Evolutionary conservation across 768 basidiomycete genomes (phyloP).

Genomic region (Collybia sp.): DNA sequence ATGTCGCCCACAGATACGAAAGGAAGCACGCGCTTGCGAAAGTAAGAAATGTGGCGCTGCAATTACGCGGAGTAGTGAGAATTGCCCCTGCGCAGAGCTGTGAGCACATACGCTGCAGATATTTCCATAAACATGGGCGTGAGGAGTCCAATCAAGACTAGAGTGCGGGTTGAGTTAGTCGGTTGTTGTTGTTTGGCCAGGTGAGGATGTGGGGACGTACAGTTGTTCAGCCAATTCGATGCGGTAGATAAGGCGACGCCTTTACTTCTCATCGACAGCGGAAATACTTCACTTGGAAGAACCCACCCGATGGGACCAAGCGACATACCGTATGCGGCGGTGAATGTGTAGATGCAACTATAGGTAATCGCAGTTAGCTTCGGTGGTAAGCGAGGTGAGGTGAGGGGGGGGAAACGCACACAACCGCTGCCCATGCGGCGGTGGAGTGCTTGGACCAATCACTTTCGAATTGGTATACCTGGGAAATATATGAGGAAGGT

Average conservation of each 20-base stretch:
- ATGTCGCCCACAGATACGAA: conserved; percentile 70
- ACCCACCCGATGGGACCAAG: conserved; percentile 84
- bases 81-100: neutral
- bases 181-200: neutral
- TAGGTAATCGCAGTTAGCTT: neutral
- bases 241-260: conserved; percentile 83
- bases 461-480: conserved; percentile 45
- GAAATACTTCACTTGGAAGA: conserved; percentile 79
- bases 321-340: conserved; percentile 70
- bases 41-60: conserved; percentile 62
- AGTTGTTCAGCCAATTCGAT: conserved; percentile 86
- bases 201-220: conserved; percentile 27
- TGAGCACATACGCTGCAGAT: conserved; percentile 48
- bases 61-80: neutral
- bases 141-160: conserved; percentile 72
- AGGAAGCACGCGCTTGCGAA: conserved; percentile 62
- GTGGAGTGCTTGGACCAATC: conserved; percentile 55
- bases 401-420: conserved; percentile 33
- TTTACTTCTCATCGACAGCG: conserved; percentile 71
- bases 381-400: neutral
- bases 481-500: conserved; percentile 1
- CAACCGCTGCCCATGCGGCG: conserved; percentile 69
- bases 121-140: conserved; percentile 62
- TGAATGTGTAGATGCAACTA: conserved; percentile 71
- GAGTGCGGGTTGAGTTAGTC: no score